Evolutionary conservation across 2,329 filamentous ascomycete species (phyloP).

Genomic region (Fusarium devonianum): DNA sequence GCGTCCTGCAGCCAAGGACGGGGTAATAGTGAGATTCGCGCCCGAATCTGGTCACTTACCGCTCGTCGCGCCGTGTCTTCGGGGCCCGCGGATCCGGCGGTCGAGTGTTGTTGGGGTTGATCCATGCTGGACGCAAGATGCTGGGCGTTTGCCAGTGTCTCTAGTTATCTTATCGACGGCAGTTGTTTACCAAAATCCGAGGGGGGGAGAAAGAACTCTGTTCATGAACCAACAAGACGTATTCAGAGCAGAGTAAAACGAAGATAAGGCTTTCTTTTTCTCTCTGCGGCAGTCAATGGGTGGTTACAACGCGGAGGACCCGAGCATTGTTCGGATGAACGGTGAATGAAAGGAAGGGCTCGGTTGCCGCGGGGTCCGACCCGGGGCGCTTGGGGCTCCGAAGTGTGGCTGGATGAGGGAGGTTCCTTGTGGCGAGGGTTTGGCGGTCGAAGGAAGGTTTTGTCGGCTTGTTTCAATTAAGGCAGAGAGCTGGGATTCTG

Average conservation of each 20-base stretch:
- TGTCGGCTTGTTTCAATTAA: no score
- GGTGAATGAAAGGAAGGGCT: background rate
- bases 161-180: no score
- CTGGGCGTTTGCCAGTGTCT: no score
- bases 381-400: conserved; percentile 1
- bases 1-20: background rate
- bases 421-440: conserved; percentile 8
- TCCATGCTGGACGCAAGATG: no score
- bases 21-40: no score
- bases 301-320: conserved; percentile 6
- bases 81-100: conserved; percentile 44
- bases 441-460: no score
- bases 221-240: no score
- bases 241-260: no score
- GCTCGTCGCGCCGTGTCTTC: conserved; percentile 48
- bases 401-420: conserved; percentile 13
- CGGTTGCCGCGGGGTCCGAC: conserved; percentile 30
- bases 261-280: background rate
- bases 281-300: no score
- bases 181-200: no score
- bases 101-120: conserved; percentile 17
- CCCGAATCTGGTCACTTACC: conserved; percentile 44
- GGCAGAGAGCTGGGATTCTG: no score
- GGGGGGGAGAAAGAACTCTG: no score
- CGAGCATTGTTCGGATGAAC: conserved; percentile 6